Evolutionary conservation across 345 rosid genomes (phyloP).

Genomic region (Cochlearia excelsa): DNA sequence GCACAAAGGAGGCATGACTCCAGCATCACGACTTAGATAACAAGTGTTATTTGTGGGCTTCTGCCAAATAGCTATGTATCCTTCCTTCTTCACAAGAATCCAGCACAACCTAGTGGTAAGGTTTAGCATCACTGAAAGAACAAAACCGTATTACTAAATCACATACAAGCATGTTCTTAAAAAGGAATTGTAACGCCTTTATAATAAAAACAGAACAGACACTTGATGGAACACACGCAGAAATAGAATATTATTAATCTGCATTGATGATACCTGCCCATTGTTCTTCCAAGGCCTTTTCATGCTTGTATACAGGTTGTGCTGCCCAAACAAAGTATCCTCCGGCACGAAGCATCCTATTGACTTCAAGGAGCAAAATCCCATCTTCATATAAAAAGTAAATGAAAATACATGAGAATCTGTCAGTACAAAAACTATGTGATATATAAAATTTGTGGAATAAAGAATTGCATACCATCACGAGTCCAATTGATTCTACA

Average conservation of each 20-base stretch:
- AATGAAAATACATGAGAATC: not conserved
- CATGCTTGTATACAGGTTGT: slow-evolving; percentile 97
- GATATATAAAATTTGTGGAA: slow-evolving; percentile 6
- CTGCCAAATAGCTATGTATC: slow-evolving; percentile 92
- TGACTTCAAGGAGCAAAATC: slow-evolving; percentile 89
- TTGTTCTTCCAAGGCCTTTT: slow-evolving; percentile 71
- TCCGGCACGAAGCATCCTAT: slow-evolving; percentile 90
- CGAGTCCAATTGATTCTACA: slow-evolving; percentile 99
- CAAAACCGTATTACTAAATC: slow-evolving; percentile 15
- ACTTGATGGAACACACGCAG: not conserved
- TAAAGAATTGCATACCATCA: slow-evolving; percentile 57
- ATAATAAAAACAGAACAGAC: not conserved
- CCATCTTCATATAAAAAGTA: slow-evolving; percentile 58
- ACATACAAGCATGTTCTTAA: not conserved
- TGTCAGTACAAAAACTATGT: slow-evolving; percentile 8
- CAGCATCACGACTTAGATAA: slow-evolving; percentile 71
- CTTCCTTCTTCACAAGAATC: slow-evolving; percentile 91
- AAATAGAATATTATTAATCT: slow-evolving; percentile 20
- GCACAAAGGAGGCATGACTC: slow-evolving; percentile 68
- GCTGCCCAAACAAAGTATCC: slow-evolving; percentile 99
- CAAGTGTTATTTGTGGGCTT: slow-evolving; percentile 79
- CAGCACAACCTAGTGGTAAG: slow-evolving; percentile 89
- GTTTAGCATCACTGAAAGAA: slow-evolving; percentile 77
- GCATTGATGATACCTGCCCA: slow-evolving; percentile 70
- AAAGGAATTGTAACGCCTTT: too few relatives aligned